A percentile compares a stretch with the other conserved stretches of the same genome.
These are phyloP conservation scores for Cynara cardunculus DNA, from an alignment of 129 eudicot species.

Conservation along the genomic window DNA sequence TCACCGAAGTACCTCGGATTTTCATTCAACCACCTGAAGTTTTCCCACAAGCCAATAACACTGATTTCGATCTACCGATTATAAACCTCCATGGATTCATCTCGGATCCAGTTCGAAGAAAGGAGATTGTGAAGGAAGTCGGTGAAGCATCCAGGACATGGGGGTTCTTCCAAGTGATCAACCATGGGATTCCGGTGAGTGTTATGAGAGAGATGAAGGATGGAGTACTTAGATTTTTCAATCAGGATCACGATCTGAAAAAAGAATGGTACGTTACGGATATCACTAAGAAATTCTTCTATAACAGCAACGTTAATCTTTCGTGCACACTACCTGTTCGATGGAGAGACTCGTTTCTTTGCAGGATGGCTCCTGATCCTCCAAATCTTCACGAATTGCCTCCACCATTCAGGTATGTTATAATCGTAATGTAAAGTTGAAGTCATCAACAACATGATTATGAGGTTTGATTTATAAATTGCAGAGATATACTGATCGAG, in stretches of 20 bases:
- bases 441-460: neutral
- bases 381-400: slow-evolving; percentile 49
- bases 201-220: slow-evolving; percentile 43
- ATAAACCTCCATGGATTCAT: slow-evolving; percentile 29
- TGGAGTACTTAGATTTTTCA: slow-evolving; percentile 41
- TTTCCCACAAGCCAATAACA: neutral
- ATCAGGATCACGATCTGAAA: slow-evolving; percentile 53
- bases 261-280: slow-evolving; percentile 49
- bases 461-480: neutral
- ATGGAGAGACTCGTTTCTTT: slow-evolving; percentile 62
- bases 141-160: slow-evolving; percentile 29
- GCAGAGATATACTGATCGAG: slow-evolving; percentile 38
- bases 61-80: slow-evolving; percentile 12
- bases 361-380: slow-evolving; percentile 37
- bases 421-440: neutral
- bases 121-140: slow-evolving; percentile 23
- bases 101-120: slow-evolving; percentile 7
- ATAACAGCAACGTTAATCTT: slow-evolving; percentile 48
- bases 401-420: slow-evolving; percentile 42
- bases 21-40: slow-evolving; percentile 43
- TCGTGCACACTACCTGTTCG: slow-evolving; percentile 38
- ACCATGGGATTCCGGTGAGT: slow-evolving; percentile 43
- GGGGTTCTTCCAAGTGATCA: slow-evolving; percentile 58
- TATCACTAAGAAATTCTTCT: slow-evolving; percentile 20
- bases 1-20: slow-evolving; percentile 41